Evolutionary conservation across 768 basidiomycete genomes (phyloP).

Genomic region (Melanogaster broomeanus): DNA sequence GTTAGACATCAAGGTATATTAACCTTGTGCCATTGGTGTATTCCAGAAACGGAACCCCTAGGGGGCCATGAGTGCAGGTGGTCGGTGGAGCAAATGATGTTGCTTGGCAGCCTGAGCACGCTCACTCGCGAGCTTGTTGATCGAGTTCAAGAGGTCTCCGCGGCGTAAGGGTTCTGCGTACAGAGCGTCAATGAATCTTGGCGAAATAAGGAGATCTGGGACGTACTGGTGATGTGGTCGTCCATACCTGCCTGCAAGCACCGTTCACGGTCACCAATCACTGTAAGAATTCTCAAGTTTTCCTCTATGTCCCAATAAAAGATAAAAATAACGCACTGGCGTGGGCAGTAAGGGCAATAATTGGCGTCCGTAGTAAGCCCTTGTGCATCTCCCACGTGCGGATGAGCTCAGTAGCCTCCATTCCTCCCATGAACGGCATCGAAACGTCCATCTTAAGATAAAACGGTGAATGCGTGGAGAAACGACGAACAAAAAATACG

Average conservation of each 20-base stretch:
- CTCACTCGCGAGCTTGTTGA: conserved; percentile 77
- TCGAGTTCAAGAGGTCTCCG: conserved; percentile 77
- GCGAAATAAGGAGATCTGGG: background rate
- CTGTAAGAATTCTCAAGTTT: conserved; percentile 38
- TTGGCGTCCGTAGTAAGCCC: conserved; percentile 74
- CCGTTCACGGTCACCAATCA: conserved; percentile 86
- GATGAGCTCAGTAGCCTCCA: conserved; percentile 95
- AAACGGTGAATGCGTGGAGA: conserved; percentile 1
- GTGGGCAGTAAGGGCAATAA: conserved; percentile 96
- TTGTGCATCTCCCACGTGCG: conserved; percentile 79
- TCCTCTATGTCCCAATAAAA: background rate
- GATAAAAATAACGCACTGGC: conserved; percentile 65
- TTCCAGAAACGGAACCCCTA: conserved; percentile 7
- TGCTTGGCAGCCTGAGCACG: conserved; percentile 40
- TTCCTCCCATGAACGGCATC: conserved; percentile 98
- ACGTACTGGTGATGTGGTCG: conserved; percentile 80
- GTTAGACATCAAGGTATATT: background rate
- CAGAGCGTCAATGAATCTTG: conserved; percentile 1
- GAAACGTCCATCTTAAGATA: conserved; percentile 90
- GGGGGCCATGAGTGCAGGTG: conserved; percentile 32
- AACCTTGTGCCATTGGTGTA: conserved; percentile 2
- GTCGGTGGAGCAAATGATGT: conserved; percentile 32
- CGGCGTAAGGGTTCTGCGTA: conserved; percentile 72
- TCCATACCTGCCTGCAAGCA: conserved; percentile 82
- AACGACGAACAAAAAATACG: conserved; percentile 29